These are phyloP conservation scores for Ustilago crameri DNA, from an alignment of 1,284 basidiomycete species.

Conservation along the genomic window DNA sequence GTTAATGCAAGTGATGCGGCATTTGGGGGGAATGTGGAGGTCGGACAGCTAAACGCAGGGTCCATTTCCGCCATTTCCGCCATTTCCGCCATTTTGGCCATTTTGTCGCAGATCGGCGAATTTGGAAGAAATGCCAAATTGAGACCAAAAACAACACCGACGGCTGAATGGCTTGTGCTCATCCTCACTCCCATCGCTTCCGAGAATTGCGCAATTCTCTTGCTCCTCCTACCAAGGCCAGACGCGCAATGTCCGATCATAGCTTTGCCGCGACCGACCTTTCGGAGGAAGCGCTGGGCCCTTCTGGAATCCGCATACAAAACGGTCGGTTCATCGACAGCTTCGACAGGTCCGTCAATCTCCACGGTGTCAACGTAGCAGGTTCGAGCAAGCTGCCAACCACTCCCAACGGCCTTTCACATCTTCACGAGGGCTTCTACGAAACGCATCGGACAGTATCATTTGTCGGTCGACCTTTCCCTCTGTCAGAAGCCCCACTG, in stretches of 20 bases:
- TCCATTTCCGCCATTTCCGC: not conserved
- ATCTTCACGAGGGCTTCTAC: constrained; percentile 52
- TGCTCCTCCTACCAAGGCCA: not conserved
- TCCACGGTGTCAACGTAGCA: constrained; percentile 69
- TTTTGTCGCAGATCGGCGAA: constrained; percentile 19
- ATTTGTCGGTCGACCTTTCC: constrained; percentile 69
- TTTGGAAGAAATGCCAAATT: not conserved
- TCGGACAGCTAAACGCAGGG: not conserved
- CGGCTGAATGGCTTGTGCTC: constrained; percentile 9
- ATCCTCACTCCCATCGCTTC: not conserved
- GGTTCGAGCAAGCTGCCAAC: constrained; percentile 67
- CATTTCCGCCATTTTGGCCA: too few species aligned
- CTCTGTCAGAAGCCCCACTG: constrained; percentile 61
- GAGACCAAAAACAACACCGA: not conserved
- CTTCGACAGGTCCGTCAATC: constrained; percentile 63
- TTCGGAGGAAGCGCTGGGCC: constrained; percentile 44
- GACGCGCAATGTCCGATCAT: constrained; percentile 12
- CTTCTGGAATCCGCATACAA: constrained; percentile 23
- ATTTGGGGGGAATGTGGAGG: constrained; percentile 30
- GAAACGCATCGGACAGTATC: constrained; percentile 65
- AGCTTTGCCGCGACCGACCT: constrained; percentile 53
- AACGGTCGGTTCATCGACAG: constrained; percentile 63
- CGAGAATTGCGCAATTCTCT: not conserved
- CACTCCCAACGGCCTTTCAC: constrained; percentile 44
- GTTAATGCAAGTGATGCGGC: constrained; percentile 3